Evolutionary conservation across 768 basidiomycete species (phyloP), one percentile per base, ranked within the genome.

Genomic region (Suillus ampliporus): DNA sequence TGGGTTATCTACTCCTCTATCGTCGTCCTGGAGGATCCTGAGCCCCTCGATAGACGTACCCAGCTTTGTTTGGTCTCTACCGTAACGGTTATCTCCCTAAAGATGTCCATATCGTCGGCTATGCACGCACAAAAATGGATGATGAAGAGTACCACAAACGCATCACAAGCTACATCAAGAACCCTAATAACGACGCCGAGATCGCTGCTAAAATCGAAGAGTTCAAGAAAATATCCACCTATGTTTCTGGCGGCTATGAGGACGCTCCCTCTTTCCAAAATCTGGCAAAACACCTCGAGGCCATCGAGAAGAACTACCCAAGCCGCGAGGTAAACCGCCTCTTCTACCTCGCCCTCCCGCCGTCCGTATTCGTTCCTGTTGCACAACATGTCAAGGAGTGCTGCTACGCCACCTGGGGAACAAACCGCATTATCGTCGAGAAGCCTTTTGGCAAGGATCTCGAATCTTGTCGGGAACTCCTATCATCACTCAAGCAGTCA

Each of bases 401-500:
- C 72, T 92, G 90, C 77, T 96, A 99, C 76, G 73, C 82, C 48
- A 67, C 84, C 28, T 82, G 78, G 37, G 95, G 94, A 23, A 75
- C 89, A 74, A 96, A 94, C 78, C 89, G 97, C 59, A 89, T 99
- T 76, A 94, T 99, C 72, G 90, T 99, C 68, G 97, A 99, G 80
- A 99, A 99, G 78, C 97, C 97, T 1, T 99, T 99, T 73, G 97
- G 97, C 40, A 97, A 95, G 75, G 97, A 99, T 70, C 85, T 92
- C 64, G 86, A 92, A 0, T 93, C 92, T 10, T 92, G 91, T 61
- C 85, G 91, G 54, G 84, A 86, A 64, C 88, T 99, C 62, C 85
- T 98, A 62, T 73, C 78, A 23, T 82, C 89, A 19, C 83, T 99
- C 76, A 96, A 94, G 80, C 74, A 87, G 67, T 87, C 92, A 64